Percentiles rank a stretch among this genome's conserved stretches.
Conservation (phyloP, 805 yeast species). For the Metschnikowia shivogae region DNA sequence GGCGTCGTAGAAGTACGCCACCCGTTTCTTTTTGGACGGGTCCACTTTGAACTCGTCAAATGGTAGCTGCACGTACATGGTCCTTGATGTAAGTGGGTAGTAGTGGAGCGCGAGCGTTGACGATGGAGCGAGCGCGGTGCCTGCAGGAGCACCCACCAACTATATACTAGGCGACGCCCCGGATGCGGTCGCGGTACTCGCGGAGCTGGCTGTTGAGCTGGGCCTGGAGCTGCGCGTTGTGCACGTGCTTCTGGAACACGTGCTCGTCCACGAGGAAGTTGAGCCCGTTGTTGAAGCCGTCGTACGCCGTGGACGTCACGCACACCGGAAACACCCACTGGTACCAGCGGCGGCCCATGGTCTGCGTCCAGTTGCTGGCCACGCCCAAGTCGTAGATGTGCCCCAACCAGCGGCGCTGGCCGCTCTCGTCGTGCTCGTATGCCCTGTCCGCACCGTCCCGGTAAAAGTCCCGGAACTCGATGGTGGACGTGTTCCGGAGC, state of each 20-base stretch:
- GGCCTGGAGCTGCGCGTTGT: conserved; percentile 43
- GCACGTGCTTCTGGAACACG: conserved; percentile 36
- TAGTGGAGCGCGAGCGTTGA: not conserved
- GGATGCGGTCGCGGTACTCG: conserved; percentile 15
- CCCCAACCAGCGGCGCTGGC: conserved; percentile 46
- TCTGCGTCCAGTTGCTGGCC: conserved; percentile 54
- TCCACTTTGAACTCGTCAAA: conserved; percentile 44
- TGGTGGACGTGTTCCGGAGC: conserved; percentile 67
- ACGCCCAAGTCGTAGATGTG: conserved; percentile 77
- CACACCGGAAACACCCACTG: conserved; percentile 70
- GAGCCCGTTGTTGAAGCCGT: conserved; percentile 41
- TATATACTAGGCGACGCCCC: conserved; percentile 6
- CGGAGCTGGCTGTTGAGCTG: conserved; percentile 41
- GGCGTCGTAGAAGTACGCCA: conserved; percentile 48
- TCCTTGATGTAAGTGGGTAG: not conserved
- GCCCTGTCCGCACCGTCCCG: conserved; percentile 41
- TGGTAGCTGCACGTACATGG: conserved; percentile 41
- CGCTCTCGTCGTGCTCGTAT: conserved; percentile 33
- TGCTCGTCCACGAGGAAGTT: conserved; percentile 46
- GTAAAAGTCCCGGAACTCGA: conserved; percentile 63
- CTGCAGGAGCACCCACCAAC: not conserved
- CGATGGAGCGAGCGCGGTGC: not conserved
- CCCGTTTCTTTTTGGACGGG: conserved; percentile 37
- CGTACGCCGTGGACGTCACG: conserved; percentile 19
- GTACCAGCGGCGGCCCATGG: conserved; percentile 65